Conservation (phyloP, 495 filamentous ascomycete genomes). For the Thozetella sp. region DNA sequence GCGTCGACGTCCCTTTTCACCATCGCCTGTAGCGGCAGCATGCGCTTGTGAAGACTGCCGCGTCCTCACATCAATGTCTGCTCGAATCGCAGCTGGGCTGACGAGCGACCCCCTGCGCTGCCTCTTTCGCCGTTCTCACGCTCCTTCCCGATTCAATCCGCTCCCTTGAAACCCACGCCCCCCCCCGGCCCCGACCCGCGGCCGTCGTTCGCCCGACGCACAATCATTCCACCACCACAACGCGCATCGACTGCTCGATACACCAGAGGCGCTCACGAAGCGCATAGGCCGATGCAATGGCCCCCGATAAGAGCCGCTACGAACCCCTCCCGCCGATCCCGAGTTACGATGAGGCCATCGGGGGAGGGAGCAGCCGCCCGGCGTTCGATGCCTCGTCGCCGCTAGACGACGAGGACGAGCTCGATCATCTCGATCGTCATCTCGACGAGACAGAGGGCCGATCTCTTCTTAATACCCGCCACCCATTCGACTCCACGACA, state of each 20-base stretch:
- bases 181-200: no score
- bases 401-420: constrained; percentile 29
- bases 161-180: background rate
- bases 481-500: constrained; percentile 24
- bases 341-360: constrained; percentile 88
- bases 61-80: background rate
- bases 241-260: no score
- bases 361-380: constrained; percentile 40
- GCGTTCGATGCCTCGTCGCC: constrained; percentile 23
- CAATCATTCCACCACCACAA: no score
- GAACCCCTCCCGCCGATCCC: constrained; percentile 79
- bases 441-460: constrained; percentile 48
- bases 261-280: no score
- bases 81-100: constrained; percentile 2
- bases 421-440: constrained; percentile 8
- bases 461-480: constrained; percentile 55
- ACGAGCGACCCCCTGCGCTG: background rate
- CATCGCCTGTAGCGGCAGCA: background rate
- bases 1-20: background rate
- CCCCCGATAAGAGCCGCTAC: constrained; percentile 49
- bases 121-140: background rate
- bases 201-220: no score
- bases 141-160: background rate
- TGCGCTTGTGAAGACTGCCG: background rate
- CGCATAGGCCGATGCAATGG: constrained; percentile 26